These are phyloP conservation scores for Myxozyma melibiosi DNA, from an alignment of 805 yeast genomes.

Conservation along the genomic window DNA sequence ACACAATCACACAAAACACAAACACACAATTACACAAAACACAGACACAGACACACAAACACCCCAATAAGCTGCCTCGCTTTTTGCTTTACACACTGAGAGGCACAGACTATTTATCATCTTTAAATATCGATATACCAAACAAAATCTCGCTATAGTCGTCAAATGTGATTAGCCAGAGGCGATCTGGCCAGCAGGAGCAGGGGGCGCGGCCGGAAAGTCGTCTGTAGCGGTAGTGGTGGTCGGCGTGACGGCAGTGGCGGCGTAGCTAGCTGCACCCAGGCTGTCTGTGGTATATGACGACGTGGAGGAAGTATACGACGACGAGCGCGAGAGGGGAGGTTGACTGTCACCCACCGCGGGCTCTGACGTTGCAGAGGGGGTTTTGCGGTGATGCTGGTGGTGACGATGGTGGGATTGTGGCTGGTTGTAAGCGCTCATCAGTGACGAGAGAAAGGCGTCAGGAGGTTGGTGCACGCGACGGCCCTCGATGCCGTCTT, in stretches of 20 bases:
- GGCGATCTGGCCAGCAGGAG: too few species aligned
- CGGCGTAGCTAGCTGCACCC: constrained; percentile 3
- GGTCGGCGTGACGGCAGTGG: too few species aligned
- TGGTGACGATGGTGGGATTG: neutral
- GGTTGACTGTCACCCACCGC: too few species aligned
- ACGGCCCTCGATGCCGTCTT: constrained; percentile 72
- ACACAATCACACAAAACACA: too few species aligned
- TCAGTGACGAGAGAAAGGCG: neutral
- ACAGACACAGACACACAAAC: too few species aligned
- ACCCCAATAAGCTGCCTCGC: too few species aligned
- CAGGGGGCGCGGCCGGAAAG: neutral
- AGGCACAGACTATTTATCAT: too few species aligned
- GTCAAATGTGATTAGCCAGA: too few species aligned
- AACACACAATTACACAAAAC: too few species aligned
- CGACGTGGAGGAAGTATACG: constrained; percentile 1
- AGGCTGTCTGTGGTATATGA: constrained; percentile 9
- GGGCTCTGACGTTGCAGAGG: neutral
- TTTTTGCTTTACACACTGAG: too few species aligned
- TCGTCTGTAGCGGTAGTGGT: constrained; percentile 5
- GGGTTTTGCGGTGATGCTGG: constrained; percentile 7
- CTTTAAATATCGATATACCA: too few species aligned
- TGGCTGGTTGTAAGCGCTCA: constrained; percentile 1
- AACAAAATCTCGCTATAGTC: too few species aligned
- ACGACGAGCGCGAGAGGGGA: constrained; percentile 2
- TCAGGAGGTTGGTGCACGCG: constrained; percentile 37